Conservation (phyloP, 257 asterid genomes). For the Solanum dulcamara region DNA sequence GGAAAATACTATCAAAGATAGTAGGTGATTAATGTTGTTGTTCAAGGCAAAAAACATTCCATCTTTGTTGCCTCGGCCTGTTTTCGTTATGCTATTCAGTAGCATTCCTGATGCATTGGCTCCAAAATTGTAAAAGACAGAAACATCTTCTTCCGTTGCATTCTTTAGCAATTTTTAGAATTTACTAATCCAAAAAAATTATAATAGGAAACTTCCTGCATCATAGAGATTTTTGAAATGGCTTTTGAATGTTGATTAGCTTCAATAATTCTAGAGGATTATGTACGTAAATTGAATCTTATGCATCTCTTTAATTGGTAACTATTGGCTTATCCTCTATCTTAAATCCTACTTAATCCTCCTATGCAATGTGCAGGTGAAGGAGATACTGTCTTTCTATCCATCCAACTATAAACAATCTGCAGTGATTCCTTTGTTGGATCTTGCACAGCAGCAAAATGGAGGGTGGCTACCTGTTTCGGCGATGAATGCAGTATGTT, state of each 20-base stretch:
- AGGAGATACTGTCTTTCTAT: conserved; percentile 77
- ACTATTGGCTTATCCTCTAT: not conserved
- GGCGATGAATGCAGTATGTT: conserved; percentile 89
- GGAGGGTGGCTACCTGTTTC: conserved; percentile 99
- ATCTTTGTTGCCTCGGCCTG: not conserved
- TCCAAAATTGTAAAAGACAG: not conserved
- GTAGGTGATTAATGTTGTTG: not conserved
- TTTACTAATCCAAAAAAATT: not conserved
- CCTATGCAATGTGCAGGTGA: conserved; percentile 37
- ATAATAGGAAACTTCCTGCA: not conserved
- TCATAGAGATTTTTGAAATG: not conserved
- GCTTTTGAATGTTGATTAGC: not conserved
- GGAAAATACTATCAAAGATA: not conserved
- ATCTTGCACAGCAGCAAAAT: conserved; percentile 96
- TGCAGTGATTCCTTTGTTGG: conserved; percentile 89
- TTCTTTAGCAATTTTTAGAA: not conserved
- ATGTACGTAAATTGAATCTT: not conserved
- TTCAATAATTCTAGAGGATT: not conserved
- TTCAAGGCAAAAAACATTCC: not conserved
- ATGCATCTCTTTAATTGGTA: not conserved
- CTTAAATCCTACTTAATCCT: not conserved
- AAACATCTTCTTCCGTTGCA: not conserved
- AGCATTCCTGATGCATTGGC: not conserved
- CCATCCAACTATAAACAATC: conserved; percentile 96
- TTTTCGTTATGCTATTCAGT: not conserved